Evolutionary conservation across 331 rosid species (phyloP), one percentile per base, ranked within the genome.

Genomic region (Malus hybrid): DNA sequence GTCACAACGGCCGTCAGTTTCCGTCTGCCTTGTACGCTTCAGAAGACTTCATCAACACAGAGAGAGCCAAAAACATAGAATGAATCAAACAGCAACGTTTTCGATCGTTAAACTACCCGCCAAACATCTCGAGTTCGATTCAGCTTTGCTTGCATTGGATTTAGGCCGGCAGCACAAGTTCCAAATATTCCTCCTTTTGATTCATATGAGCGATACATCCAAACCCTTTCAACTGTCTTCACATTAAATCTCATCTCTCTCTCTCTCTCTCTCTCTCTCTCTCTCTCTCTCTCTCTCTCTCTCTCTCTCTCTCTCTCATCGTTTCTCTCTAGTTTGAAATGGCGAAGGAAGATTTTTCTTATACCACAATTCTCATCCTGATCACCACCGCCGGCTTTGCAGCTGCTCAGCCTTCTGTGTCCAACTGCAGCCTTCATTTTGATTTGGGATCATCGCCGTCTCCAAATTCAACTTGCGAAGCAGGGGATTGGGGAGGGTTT

Each of bases 401-500:
- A 80, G 75, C 56, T 80, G 70, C 85, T 6, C 67, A 28, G 79
- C 79, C 76, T 74, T 68, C 71, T 60, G 33, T 27, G 12, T 5
- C 75, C 24, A 70, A 57, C 7, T 87, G 86, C 81, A 82, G 69
- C 80, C 85, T 82, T 22, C 13, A 59, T 24, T 46, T 79, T 56
- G 34, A 65, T 54, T 27, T 42, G 67, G 12, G n/a, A 62, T 74
- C 77, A 32, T 44, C 69, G 0, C 22, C 39, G 3, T 60, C 59
- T 19, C 60, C 65, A 36, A 52, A 67, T 78, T 54, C 84, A 71
- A 80, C 70, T 19, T 79, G 83, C 69, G 65, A 75, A 48, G 74
- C 57, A 4, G 86, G 81, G 61, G 72, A 82, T 32, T 77, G 84
- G 81, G 82, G 81, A 36, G 86, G 82, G 19, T 77, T 82, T 66